phyloP scores from a whole-genome alignment of 2,329 filamentous ascomycete genomes.

The Aspergillus viridinutans region DNA sequence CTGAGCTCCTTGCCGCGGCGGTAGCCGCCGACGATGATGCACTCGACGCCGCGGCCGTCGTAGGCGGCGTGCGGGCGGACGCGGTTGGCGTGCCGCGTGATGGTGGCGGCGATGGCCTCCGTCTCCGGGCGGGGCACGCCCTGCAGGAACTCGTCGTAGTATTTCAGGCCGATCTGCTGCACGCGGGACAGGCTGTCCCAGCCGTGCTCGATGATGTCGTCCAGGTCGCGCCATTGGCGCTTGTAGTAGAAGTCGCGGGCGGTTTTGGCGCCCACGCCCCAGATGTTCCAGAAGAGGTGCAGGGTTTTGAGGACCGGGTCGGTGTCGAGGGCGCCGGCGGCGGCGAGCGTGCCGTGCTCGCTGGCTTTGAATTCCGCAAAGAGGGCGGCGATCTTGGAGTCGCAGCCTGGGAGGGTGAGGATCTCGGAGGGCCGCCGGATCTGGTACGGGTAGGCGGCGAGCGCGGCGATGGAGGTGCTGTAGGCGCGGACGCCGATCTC shows the following conservation, averaged over 20 bases:
- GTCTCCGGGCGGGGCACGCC: slow-evolving; percentile 72
- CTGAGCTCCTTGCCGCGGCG: slow-evolving; percentile 68
- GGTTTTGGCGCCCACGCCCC: slow-evolving; percentile 82
- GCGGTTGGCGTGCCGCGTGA: slow-evolving; percentile 63
- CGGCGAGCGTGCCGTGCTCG: slow-evolving; percentile 54
- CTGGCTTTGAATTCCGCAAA: slow-evolving; percentile 69
- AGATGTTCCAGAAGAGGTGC: slow-evolving; percentile 74
- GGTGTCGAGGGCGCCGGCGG: slow-evolving; percentile 59
- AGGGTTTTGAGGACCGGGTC: slow-evolving; percentile 64
- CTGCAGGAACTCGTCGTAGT: slow-evolving; percentile 75
- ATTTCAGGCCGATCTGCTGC: slow-evolving; percentile 93
- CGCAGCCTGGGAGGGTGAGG: slow-evolving; percentile 68
- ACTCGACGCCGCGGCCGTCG: slow-evolving; percentile 47
- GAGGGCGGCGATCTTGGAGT: slow-evolving; percentile 70
- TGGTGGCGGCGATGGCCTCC: slow-evolving; percentile 59
- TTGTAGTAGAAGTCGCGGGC: slow-evolving; percentile 76
- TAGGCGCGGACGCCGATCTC: slow-evolving; percentile 80
- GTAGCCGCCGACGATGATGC: slow-evolving; percentile 73
- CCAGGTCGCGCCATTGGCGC: slow-evolving; percentile 73
- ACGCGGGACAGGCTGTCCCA: slow-evolving; percentile 72
- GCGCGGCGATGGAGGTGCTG: slow-evolving; percentile 74
- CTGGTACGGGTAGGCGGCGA: slow-evolving; percentile 72
- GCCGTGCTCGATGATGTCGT: slow-evolving; percentile 79
- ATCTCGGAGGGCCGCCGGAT: slow-evolving; percentile 46
- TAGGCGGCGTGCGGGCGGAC: slow-evolving; percentile 50